Conservation (phyloP, 768 basidiomycete genomes). For the Amanita jacksonii region DNA sequence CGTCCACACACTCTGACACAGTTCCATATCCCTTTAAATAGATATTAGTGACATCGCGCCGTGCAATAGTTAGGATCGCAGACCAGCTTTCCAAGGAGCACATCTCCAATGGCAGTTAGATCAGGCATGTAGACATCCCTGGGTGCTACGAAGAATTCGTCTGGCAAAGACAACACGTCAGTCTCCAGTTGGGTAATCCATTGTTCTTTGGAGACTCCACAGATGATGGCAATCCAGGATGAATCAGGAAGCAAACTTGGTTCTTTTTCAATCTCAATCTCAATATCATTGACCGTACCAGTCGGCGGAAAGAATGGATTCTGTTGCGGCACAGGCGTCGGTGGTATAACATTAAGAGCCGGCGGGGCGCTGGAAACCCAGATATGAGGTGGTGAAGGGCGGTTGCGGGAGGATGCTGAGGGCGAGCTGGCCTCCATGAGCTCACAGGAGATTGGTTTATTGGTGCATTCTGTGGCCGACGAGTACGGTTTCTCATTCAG, state of each 20-base stretch:
- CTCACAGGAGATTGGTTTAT: background rate
- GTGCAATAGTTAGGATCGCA: constrained; percentile 15
- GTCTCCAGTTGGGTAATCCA: constrained; percentile 28
- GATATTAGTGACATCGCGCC: constrained; percentile 3
- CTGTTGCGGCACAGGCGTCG: constrained; percentile 7
- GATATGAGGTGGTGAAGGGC: constrained; percentile 46
- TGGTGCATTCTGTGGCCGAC: background rate
- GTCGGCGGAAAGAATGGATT: background rate
- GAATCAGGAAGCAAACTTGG: constrained; percentile 49
- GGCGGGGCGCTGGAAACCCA: constrained; percentile 53
- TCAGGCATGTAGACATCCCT: constrained; percentile 79
- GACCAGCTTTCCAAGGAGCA: constrained; percentile 70
- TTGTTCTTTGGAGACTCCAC: constrained; percentile 57
- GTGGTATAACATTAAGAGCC: constrained; percentile 25
- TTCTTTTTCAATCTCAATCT: constrained; percentile 18
- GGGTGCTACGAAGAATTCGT: constrained; percentile 68
- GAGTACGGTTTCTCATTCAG: too few species aligned
- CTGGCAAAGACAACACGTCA: constrained; percentile 37
- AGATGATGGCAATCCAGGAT: constrained; percentile 74
- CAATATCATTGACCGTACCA: constrained; percentile 7
- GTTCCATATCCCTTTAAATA: constrained; percentile 63
- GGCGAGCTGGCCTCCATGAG: constrained; percentile 11
- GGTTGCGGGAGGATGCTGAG: constrained; percentile 21
- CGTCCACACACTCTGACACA: constrained; percentile 70
- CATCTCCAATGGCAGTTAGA: constrained; percentile 63